Evolutionary conservation across 208 protist genomes (phyloP).

Genomic region (Leishmania turanica): DNA sequence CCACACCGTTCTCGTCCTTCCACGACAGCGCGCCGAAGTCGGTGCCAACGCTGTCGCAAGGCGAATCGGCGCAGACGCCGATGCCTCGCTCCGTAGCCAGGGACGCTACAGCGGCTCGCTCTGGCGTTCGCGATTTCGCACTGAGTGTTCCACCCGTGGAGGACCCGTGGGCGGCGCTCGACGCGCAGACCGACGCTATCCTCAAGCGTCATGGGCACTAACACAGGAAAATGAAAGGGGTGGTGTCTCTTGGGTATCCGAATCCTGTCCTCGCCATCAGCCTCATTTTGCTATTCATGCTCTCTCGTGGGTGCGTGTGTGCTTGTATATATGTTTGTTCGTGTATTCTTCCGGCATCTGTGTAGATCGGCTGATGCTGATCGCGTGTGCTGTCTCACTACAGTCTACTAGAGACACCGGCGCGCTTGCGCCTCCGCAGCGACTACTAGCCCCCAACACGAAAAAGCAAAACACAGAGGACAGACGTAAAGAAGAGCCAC

Average conservation of each 20-base stretch:
- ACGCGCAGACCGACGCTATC: conserved; percentile 64
- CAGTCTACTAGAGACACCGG: not conserved
- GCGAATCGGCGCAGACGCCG: conserved; percentile 21
- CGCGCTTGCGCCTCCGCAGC: not conserved
- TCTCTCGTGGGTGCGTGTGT: not conserved
- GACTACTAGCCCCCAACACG: not conserved
- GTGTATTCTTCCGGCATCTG: not conserved
- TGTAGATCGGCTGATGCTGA: not conserved
- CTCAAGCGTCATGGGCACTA: conserved; percentile 32
- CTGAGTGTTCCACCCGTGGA: conserved; percentile 20
- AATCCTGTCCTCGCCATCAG: not conserved
- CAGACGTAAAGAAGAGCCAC: not conserved
- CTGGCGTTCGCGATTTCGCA: not conserved
- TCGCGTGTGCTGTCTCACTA: not conserved
- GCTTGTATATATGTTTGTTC: not conserved
- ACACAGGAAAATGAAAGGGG: not conserved
- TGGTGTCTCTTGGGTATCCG: not conserved
- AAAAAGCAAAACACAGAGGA: no score
- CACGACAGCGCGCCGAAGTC: not conserved
- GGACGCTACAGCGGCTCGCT: not conserved
- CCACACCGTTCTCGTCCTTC: not conserved
- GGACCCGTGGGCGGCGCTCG: conserved; percentile 62
- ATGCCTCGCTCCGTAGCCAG: conserved; percentile 1
- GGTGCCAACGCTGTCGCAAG: conserved; percentile 12
- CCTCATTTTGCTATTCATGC: not conserved